Base-by-base conservation (phyloP, 202 grass and related monocot genomes). In the Schoenoplectus triqueter region DNA sequence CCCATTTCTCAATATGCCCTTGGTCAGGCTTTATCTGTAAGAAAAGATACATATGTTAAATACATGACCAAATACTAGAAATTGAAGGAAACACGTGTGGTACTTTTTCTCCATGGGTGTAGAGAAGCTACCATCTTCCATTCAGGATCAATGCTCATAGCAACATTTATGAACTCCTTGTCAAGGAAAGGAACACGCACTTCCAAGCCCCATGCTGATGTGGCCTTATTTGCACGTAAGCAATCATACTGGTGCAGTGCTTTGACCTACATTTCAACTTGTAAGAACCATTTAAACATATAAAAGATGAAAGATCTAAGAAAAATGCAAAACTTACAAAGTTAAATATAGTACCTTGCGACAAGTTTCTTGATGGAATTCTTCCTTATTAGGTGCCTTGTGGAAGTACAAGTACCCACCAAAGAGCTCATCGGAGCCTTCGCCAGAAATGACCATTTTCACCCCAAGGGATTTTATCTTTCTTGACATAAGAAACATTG, bases 401-500 rank as follows among this genome's bases (percentile, higher is more conserved):
- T 99, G 96, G 85, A 99, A 99, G 87, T 99, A 99, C 70, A 99
- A 84, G 78, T 99, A 99, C 11, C 96, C 96, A 10, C 96, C 96
- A 1, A 99, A 94, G 6, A 96, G 91, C 87, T 99, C 96, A 42
- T 99, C 96, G 4, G 93, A 92, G 0, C 96, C 96, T 83, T 99
- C 96, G 0, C 96, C 96, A 0, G 96, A 99, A 78, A 99, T 87
- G 84, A 99, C 96, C 96, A 99, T 99, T 90, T 94, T 99, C 2
- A 99, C 91, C 5, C 93, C 96, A 3, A 99, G 90, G 22, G 93
- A 87, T 88, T 99, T 99, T 85, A 99, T 96, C 84, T 99, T 99
- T 46, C 96, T 93, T 2, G 96, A 90, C 96, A 99, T 99, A 0
- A 99, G 93, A 84, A 94, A 99, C 96, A 99, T 99, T 15, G 96